A percentile compares a stretch with the other conserved stretches of the same genome.
These are phyloP conservation scores for Pseudogymnoascus sp. DNA, from an alignment of 2,329 filamentous ascomycete species.

Conservation along the genomic window DNA sequence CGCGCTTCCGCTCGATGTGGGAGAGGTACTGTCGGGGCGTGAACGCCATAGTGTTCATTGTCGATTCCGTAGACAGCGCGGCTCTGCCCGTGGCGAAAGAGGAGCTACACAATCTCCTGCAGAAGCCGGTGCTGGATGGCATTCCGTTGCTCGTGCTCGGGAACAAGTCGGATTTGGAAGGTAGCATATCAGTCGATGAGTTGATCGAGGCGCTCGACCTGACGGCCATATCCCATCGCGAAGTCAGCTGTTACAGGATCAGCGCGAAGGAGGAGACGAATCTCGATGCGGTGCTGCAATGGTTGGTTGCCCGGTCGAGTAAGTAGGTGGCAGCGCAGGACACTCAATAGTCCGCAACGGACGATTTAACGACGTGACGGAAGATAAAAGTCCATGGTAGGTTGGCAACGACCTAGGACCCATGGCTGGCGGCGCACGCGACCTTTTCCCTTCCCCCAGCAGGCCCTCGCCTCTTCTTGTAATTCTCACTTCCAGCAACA, in stretches of 20 bases:
- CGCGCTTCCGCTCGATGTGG: slow-evolving; percentile 97
- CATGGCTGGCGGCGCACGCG: slow-evolving; percentile 4
- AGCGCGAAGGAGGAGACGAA: slow-evolving; percentile 99
- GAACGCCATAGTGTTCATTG: slow-evolving; percentile 96
- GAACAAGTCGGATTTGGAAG: slow-evolving; percentile 93
- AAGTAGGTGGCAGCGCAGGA: slow-evolving; percentile 40
- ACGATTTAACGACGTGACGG: slow-evolving; percentile 1
- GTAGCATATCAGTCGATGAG: slow-evolving; percentile 87
- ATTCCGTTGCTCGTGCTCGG: slow-evolving; percentile 91
- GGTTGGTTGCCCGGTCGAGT: slow-evolving; percentile 84
- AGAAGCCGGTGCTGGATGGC: slow-evolving; percentile 72
- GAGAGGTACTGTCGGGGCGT: slow-evolving; percentile 96
- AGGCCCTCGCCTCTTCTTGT: slow-evolving; percentile 3
- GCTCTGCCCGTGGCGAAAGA: slow-evolving; percentile 79
- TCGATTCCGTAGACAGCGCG: slow-evolving; percentile 82
- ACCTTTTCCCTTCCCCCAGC: background rate
- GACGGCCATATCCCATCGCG: slow-evolving; percentile 79
- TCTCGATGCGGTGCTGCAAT: slow-evolving; percentile 91
- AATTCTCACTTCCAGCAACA: slow-evolving; percentile 4
- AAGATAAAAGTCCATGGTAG: slow-evolving; percentile 1
- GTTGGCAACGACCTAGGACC: background rate
- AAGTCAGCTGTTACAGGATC: slow-evolving; percentile 98
- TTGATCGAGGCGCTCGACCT: slow-evolving; percentile 88
- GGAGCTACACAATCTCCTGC: slow-evolving; percentile 82
- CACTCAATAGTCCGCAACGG: background rate